Conservation (phyloP, 2,329 filamentous ascomycete genomes). For the Microsporum canis region DNA sequence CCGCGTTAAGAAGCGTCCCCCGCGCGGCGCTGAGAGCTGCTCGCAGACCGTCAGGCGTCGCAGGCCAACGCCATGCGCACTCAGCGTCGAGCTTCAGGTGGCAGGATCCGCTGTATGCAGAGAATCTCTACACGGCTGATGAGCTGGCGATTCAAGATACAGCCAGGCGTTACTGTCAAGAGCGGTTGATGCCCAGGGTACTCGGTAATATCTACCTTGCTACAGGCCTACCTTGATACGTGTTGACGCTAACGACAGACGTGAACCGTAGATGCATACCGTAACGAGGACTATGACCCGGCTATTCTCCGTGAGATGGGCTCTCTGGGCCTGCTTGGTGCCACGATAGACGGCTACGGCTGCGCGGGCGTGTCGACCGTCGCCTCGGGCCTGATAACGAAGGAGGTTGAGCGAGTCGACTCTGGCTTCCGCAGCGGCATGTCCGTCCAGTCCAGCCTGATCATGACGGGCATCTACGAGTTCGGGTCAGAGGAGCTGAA, state of each 20-base stretch:
- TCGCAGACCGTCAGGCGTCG: constrained; percentile 1
- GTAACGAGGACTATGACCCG: constrained; percentile 75
- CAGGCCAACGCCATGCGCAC: constrained; percentile 6
- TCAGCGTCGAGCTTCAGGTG: constrained; percentile 57
- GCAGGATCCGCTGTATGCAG: constrained; percentile 72
- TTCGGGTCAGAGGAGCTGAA: constrained; percentile 82
- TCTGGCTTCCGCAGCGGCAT: constrained; percentile 86
- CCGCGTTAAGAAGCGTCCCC: constrained; percentile 5
- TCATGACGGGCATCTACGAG: constrained; percentile 84
- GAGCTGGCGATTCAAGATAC: constrained; percentile 83
- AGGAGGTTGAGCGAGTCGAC: constrained; percentile 82
- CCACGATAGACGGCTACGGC: constrained; percentile 75
- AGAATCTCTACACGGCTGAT: constrained; percentile 73
- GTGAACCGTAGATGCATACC: constrained; percentile 57
- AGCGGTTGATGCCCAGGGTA: constrained; percentile 72
- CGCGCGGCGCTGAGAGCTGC: constrained; percentile 4
- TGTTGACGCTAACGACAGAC: no score
- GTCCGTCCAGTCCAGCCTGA: constrained; percentile 86
- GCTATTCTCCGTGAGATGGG: constrained; percentile 87
- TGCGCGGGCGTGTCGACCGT: constrained; percentile 82
- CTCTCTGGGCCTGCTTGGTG: constrained; percentile 74
- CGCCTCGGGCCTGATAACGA: constrained; percentile 77
- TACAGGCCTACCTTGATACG: not conserved
- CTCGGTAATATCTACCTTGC: constrained; percentile 49
- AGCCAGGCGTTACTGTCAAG: constrained; percentile 87